Evolutionary conservation across 148 eudicot species (phyloP).

Genomic region (Arbutus unedo): DNA sequence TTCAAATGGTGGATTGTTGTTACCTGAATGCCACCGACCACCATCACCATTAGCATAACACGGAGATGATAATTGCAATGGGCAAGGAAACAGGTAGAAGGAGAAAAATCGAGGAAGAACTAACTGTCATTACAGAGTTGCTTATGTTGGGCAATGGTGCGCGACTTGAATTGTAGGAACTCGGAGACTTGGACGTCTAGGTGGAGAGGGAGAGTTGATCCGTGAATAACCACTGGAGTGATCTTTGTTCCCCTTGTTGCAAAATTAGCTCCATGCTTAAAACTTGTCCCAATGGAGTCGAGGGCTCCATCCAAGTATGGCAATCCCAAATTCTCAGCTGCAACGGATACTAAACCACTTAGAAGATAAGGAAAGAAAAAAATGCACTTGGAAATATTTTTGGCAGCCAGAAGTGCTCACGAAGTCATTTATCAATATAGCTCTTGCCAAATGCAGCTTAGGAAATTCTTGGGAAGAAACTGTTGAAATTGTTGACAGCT

Average conservation of each 20-base stretch:
- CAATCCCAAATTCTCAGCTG: too few relatives aligned
- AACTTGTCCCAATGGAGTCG: too few relatives aligned
- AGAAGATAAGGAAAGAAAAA: conserved; percentile 12
- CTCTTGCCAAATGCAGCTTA: too few relatives aligned
- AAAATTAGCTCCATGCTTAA: too few relatives aligned
- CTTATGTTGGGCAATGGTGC: conserved; percentile 15
- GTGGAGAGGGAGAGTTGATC: not conserved
- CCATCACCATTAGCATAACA: too few relatives aligned
- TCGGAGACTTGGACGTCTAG: conserved; percentile 13
- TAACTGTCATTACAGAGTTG: conserved; percentile 13
- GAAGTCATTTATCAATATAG: too few relatives aligned
- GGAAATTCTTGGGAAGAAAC: too few relatives aligned
- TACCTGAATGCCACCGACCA: not conserved
- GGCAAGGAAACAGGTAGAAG: not conserved
- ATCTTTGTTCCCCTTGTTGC: too few relatives aligned
- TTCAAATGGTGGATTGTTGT: not conserved
- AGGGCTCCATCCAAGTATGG: too few relatives aligned
- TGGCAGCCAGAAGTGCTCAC: too few relatives aligned
- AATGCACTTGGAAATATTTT: not conserved
- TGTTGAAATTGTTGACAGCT: too few relatives aligned
- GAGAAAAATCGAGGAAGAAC: not conserved
- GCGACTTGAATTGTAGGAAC: conserved; percentile 21
- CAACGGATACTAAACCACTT: not conserved
- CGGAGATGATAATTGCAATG: not conserved
- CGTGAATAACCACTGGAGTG: too few relatives aligned